Evolutionary conservation across 768 basidiomycete genomes (phyloP), one percentile per base, ranked within the genome.

Genomic region (Boletellus emodensis): DNA sequence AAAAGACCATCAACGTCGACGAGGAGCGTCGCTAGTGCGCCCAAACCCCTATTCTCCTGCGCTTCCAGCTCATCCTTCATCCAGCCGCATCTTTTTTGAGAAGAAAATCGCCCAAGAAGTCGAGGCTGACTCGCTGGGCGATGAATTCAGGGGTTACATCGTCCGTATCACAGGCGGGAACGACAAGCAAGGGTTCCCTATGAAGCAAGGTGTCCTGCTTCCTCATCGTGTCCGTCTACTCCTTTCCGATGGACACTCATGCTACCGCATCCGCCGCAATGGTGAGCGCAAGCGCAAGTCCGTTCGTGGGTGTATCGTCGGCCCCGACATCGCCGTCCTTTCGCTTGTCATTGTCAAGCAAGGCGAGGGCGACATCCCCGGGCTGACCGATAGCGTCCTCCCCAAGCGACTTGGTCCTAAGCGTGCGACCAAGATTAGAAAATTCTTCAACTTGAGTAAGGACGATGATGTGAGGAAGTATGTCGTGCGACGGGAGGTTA

Each of bases 271-370:
- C 59, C 90, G 94, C 67, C 90, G 94, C 71, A 73, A 78, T 43
- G 95, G 95, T 66, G 94, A 99, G 76, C 90, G 95, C 75, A 94
- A 90, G 81, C 90, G 95, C 80, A 98, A 98, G 76, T 96, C 94
- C 63, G 91, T 99, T 55, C 90, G 95, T 56, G 95, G 95, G 32
- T 96, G 94, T 80, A 97, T 98, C 73, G 90, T 97, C 68, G 93
- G 90, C 58, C 82, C 92, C 66, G 94, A 99, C 72, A 96, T 98
- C 61, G 87, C 93, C 48, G 94, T 96, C 54, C 83, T 99, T 58
- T 87, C 90, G 44, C 77, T 94, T 57, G 85, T 94, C 68, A 87
- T 99, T 61, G 91, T 96, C 75, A 96, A 97, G 81, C 88, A 96
- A 76, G 95, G 95, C 49, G 92, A 95, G 50, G 63, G 71, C 47